These are phyloP conservation scores for Penicillium paneum DNA, from an alignment of 2,329 filamentous ascomycete species.

Conservation along the genomic window DNA sequence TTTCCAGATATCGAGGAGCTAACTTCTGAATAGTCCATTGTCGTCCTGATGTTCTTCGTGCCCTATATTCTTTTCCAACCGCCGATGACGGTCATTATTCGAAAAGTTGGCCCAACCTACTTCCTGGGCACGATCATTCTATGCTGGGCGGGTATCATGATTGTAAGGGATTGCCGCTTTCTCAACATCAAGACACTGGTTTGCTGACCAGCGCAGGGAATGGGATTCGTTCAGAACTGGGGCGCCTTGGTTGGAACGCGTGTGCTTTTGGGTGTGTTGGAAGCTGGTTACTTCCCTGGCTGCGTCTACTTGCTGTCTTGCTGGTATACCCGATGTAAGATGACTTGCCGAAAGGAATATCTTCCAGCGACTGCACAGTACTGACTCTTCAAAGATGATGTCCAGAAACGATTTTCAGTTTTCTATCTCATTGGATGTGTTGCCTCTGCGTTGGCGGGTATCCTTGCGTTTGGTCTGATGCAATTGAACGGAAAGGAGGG, in stretches of 20 bases:
- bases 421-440: constrained; percentile 53
- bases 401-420: constrained; percentile 37
- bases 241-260: constrained; percentile 26
- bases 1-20: background rate
- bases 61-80: constrained; percentile 34
- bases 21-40: constrained; percentile 23
- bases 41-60: constrained; percentile 35
- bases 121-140: constrained; percentile 31
- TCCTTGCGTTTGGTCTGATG: constrained; percentile 44
- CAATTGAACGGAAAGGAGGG: constrained; percentile 44
- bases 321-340: constrained; percentile 59
- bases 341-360: background rate
- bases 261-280: constrained; percentile 28
- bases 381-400: constrained; percentile 21
- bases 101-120: constrained; percentile 30
- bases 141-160: constrained; percentile 29
- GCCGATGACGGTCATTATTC: constrained; percentile 30
- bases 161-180: constrained; percentile 16
- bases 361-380: background rate
- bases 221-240: constrained; percentile 31
- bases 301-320: constrained; percentile 70
- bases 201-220: constrained; percentile 22
- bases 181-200: no score
- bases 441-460: constrained; percentile 48
- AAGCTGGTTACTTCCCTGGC: constrained; percentile 63